phyloP scores from a whole-genome alignment of 768 basidiomycete species.

The Pisolithus microcarpus region DNA sequence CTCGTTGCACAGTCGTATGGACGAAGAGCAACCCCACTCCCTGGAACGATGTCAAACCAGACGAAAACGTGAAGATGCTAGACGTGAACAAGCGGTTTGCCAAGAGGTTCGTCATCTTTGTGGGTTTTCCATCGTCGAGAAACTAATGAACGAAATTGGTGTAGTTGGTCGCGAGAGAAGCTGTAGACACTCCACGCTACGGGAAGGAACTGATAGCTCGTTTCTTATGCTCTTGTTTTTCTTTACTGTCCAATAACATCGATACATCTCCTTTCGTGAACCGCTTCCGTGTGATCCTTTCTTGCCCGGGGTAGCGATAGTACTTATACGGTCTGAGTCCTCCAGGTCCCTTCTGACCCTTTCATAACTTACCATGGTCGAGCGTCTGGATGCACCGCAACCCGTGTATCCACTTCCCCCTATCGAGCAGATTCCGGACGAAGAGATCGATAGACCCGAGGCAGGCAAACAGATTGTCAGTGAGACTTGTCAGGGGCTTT shows the following conservation, averaged over 20 bases:
- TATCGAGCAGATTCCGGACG: slow-evolving; percentile 36
- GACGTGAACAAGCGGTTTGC: slow-evolving; percentile 68
- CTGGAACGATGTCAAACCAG: slow-evolving; percentile 76
- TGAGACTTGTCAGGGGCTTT: not conserved
- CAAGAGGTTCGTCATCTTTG: slow-evolving; percentile 38
- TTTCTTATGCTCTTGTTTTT: not conserved
- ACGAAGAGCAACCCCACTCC: slow-evolving; percentile 73
- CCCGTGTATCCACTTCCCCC: slow-evolving; percentile 33
- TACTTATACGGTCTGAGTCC: too few relatives aligned
- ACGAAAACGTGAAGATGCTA: slow-evolving; percentile 68
- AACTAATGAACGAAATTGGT: slow-evolving; percentile 5
- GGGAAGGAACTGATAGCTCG: not conserved
- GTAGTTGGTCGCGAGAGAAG: slow-evolving; percentile 72
- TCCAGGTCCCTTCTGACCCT: not conserved
- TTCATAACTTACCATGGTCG: slow-evolving; percentile 28
- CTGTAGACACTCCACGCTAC: slow-evolving; percentile 34
- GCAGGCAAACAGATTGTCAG: slow-evolving; percentile 30
- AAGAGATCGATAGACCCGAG: slow-evolving; percentile 32
- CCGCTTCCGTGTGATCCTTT: too few relatives aligned
- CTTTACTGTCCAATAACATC: not conserved
- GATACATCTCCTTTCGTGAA: not conserved
- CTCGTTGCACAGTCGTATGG: slow-evolving; percentile 42
- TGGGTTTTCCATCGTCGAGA: not conserved
- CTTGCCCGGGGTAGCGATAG: too few relatives aligned
- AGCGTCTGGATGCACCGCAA: slow-evolving; percentile 35